These are phyloP conservation scores for Arctostaphylos glauca DNA, from an alignment of 148 eudicot species.

Conservation along the genomic window DNA sequence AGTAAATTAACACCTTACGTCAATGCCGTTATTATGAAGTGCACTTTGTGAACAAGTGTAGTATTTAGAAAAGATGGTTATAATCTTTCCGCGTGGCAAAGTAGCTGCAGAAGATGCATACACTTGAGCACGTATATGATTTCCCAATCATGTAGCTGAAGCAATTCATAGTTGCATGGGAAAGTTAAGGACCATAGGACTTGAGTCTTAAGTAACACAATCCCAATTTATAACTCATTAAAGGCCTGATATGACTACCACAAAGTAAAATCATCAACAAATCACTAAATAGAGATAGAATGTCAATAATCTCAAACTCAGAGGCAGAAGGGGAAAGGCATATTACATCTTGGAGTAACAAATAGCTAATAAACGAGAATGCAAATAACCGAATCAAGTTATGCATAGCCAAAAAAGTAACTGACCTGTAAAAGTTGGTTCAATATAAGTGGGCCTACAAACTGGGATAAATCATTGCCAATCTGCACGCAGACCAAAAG, in stretches of 20 bases:
- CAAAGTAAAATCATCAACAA: not conserved
- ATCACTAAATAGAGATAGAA: not conserved
- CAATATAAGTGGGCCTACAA: conserved; percentile 27
- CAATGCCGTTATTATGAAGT: not conserved
- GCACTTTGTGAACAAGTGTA: not conserved
- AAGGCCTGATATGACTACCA: not conserved
- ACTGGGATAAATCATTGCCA: conserved; percentile 29
- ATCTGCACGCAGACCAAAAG: conserved; percentile 13
- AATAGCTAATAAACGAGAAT: not conserved
- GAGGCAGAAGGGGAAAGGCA: not conserved
- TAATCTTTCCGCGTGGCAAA: not conserved
- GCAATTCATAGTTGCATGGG: not conserved
- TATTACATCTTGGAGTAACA: not conserved
- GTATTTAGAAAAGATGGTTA: not conserved
- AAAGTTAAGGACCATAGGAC: too few species aligned
- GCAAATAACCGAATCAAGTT: not conserved
- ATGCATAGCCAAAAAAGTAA: not conserved
- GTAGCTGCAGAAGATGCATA: conserved; percentile 2
- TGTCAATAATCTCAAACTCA: not conserved
- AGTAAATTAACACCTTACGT: not conserved
- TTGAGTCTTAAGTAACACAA: too few species aligned
- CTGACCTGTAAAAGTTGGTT: conserved; percentile 22
- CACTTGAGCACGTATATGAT: not conserved
- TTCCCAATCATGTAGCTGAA: not conserved
- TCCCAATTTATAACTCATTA: not conserved